These are phyloP conservation scores for Fusarium pseudonygamai DNA, from an alignment of 2,329 filamentous ascomycete genomes.

Conservation along the genomic window DNA sequence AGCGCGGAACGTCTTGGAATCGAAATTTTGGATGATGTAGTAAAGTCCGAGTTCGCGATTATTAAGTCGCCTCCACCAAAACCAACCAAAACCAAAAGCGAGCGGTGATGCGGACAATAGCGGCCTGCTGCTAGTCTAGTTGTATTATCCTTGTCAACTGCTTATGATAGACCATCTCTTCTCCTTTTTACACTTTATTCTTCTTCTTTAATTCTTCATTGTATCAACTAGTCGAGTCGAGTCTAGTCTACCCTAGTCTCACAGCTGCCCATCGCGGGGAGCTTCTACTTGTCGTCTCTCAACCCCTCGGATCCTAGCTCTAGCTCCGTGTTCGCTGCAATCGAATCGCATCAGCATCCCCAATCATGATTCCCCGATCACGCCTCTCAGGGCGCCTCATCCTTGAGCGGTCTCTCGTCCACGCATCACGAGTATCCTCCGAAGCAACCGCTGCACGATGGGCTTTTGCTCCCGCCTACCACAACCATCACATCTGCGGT, in stretches of 20 bases:
- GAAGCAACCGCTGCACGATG: constrained; percentile 41
- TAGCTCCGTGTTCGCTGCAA: constrained; percentile 30
- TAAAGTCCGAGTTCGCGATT: constrained; percentile 45
- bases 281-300: constrained; percentile 23
- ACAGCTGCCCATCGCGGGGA: constrained; percentile 40
- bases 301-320: constrained; percentile 16
- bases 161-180: constrained; percentile 15
- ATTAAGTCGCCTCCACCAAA: constrained; percentile 46
- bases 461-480: constrained; percentile 42
- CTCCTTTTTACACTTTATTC: constrained; percentile 10
- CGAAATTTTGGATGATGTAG: constrained; percentile 47
- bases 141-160: constrained; percentile 11
- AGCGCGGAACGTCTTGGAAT: constrained; percentile 26
- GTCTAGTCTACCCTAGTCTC: neutral
- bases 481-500: constrained; percentile 45
- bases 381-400: constrained; percentile 52
- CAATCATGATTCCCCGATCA: constrained; percentile 54
- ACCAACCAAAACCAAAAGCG: constrained; percentile 1
- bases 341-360: constrained; percentile 2
- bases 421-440: constrained; percentile 39
- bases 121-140: constrained; percentile 22
- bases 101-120: constrained; percentile 47
- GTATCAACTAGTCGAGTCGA: neutral
- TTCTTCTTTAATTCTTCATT: constrained; percentile 28
- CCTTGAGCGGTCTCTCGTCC: constrained; percentile 48